These are phyloP conservation scores for Angophora floribunda DNA, from an alignment of 345 rosid species.

Conservation along the genomic window DNA sequence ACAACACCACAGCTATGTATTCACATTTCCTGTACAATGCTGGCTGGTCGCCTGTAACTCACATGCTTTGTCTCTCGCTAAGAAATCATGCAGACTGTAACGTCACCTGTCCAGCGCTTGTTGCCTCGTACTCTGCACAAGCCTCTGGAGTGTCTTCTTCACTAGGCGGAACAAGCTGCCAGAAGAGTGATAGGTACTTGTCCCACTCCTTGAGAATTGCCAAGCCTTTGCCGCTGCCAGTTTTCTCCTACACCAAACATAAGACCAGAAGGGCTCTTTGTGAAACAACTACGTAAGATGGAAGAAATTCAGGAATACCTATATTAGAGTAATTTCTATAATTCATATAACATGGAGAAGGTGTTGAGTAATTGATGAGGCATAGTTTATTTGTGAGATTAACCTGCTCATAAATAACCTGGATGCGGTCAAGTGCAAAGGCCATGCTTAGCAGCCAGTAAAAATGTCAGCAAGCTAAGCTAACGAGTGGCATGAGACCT, in stretches of 20 bases:
- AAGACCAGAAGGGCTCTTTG: neutral
- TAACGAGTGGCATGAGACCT: neutral
- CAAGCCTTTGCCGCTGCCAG: slow-evolving; percentile 80
- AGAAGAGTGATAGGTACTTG: slow-evolving; percentile 60
- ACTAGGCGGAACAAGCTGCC: slow-evolving; percentile 99
- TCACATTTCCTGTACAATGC: neutral
- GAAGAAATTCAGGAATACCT: neutral
- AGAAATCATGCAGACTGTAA: slow-evolving; percentile 57
- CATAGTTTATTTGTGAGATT: neutral
- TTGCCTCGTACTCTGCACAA: slow-evolving; percentile 56
- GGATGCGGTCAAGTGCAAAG: neutral
- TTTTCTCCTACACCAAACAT: slow-evolving; percentile 59
- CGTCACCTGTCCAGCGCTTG: slow-evolving; percentile 57
- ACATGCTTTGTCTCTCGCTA: neutral
- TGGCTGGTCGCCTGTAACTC: neutral
- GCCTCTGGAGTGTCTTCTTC: slow-evolving; percentile 99
- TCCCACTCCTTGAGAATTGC: slow-evolving; percentile 81
- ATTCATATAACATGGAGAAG: neutral
- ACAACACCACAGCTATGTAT: neutral
- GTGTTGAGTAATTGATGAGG: neutral
- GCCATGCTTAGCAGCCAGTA: neutral
- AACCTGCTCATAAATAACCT: neutral
- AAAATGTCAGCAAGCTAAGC: neutral
- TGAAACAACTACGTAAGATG: neutral
- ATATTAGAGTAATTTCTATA: neutral